phyloP scores from a whole-genome alignment of 345 rosid genomes.

The Brassica carinata region DNA sequence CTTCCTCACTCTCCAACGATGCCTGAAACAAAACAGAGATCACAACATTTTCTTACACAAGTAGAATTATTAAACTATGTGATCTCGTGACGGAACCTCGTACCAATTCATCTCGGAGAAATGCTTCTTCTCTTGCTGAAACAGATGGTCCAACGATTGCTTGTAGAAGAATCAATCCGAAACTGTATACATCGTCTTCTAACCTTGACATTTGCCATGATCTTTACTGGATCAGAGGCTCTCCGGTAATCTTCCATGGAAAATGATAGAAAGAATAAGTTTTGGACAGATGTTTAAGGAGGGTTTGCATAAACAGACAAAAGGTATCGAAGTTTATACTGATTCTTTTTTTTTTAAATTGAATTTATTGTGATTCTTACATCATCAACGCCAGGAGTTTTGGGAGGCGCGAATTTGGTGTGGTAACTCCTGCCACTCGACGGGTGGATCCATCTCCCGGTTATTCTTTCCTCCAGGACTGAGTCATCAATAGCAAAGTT shows the following conservation, averaged over 20 bases:
- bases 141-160: slow-evolving; percentile 87
- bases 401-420: slow-evolving; percentile 78
- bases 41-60: not conserved
- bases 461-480: slow-evolving; percentile 90
- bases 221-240: too few relatives aligned
- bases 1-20: slow-evolving; percentile 90
- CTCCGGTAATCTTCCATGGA: slow-evolving; percentile 67
- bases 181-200: slow-evolving; percentile 91
- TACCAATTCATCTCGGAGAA: slow-evolving; percentile 86
- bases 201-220: slow-evolving; percentile 57
- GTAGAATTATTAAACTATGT: not conserved
- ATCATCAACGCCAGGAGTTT: slow-evolving; percentile 71
- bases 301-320: too few relatives aligned
- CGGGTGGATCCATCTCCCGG: slow-evolving; percentile 93
- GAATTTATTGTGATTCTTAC: slow-evolving; percentile 15
- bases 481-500: slow-evolving; percentile 86
- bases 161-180: slow-evolving; percentile 89
- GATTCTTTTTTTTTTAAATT: too few relatives aligned
- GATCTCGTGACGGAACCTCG: not conserved
- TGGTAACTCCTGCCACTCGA: slow-evolving; percentile 91
- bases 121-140: slow-evolving; percentile 74
- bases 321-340: too few relatives aligned
- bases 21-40: slow-evolving; percentile 45
- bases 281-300: too few relatives aligned
- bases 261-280: not conserved